A percentile compares a stretch with the other conserved stretches of the same genome.
phyloP scores from a whole-genome alignment of 202 grass and related monocot genomes.

The Setaria italica region DNA sequence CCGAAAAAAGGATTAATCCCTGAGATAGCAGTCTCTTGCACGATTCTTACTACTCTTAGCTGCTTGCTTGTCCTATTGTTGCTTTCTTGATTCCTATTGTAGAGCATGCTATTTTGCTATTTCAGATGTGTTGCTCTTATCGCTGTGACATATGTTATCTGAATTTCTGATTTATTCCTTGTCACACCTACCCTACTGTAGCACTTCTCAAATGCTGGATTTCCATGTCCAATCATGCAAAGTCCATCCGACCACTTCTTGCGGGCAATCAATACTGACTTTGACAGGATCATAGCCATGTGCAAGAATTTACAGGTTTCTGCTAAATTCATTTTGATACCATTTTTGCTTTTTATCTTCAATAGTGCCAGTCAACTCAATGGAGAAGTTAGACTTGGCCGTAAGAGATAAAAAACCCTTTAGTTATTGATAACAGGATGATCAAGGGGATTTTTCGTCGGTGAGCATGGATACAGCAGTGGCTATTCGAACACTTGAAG shows the following conservation, averaged over 20 bases:
- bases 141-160: not conserved
- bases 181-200: constrained; percentile 46
- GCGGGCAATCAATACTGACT: constrained; percentile 95
- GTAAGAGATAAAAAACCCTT: constrained; percentile 57
- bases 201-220: constrained; percentile 99
- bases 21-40: not conserved
- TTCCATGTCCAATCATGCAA: constrained; percentile 99
- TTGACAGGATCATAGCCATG: constrained; percentile 97
- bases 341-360: constrained; percentile 16
- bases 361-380: constrained; percentile 21
- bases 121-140: not conserved
- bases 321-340: constrained; percentile 27
- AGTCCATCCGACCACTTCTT: constrained; percentile 98
- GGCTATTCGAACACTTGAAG: constrained; percentile 90
- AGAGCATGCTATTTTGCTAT: not conserved
- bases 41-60: not conserved
- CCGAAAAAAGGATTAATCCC: not conserved
- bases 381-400: constrained; percentile 8
- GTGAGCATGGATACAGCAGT: constrained; percentile 99
- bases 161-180: constrained; percentile 23
- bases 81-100: constrained; percentile 21
- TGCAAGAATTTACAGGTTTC: constrained; percentile 95
- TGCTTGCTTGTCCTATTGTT: constrained; percentile 14
- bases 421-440: constrained; percentile 71
- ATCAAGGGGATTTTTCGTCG: constrained; percentile 92